These are phyloP conservation scores for Metrosideros polymorpha DNA, from an alignment of 441 rosid genomes.

Conservation along the genomic window DNA sequence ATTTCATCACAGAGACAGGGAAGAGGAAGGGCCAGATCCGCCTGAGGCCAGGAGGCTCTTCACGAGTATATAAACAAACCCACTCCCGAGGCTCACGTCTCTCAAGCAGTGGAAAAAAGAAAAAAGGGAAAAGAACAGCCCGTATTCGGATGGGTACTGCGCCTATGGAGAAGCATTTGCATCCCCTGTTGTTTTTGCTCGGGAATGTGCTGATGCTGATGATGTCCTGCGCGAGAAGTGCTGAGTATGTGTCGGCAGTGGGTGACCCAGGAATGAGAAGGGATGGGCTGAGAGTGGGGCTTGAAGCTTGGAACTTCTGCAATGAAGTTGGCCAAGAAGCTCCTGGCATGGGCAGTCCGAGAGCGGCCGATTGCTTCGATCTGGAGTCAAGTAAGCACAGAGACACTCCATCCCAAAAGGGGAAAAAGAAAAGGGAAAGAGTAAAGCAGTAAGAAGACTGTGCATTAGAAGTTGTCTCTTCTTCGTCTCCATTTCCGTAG, in stretches of 20 bases:
- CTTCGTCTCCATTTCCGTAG: background rate
- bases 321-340: constrained; percentile 60
- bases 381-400: constrained; percentile 9
- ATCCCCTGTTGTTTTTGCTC: constrained; percentile 6
- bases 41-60: background rate
- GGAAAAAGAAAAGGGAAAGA: background rate
- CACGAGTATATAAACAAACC: background rate
- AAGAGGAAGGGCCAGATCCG: background rate
- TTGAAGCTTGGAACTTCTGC: constrained; percentile 74
- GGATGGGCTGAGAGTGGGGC: constrained; percentile 48
- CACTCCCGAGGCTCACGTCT: background rate
- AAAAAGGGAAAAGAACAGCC: background rate
- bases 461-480: background rate
- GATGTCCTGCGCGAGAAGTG: background rate
- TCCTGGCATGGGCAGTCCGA: constrained; percentile 57
- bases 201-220: background rate
- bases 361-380: constrained; percentile 67
- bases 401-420: background rate
- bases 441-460: constrained; percentile 2
- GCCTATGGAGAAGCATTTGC: constrained; percentile 11
- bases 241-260: constrained; percentile 23
- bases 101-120: background rate
- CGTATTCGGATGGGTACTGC: background rate
- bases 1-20: too few relatives aligned
- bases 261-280: constrained; percentile 63